Evolutionary conservation across 2,329 filamentous ascomycete species (phyloP), one percentile per base, ranked within the genome.

Genomic region (Stagonosporopsis chrysanthemi): DNA sequence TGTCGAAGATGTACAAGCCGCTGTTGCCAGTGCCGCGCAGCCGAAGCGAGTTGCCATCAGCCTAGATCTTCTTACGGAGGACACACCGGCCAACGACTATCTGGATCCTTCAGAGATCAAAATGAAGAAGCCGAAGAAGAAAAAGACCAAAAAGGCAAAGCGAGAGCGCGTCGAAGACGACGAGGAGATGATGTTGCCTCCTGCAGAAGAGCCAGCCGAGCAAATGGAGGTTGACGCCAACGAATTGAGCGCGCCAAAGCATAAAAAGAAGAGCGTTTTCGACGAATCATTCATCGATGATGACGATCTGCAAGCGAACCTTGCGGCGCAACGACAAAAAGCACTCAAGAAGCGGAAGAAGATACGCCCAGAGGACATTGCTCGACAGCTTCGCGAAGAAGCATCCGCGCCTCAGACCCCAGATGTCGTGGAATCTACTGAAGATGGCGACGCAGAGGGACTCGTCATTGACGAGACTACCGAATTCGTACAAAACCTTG

Each of bases 401-500:
- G 79, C 74, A 3, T 80, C 80, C 49, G 80, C 79, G 1, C 78
- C 80, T 9, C 74, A 69, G 19, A 81, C 79, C 1, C 78, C 79
- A 9, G 77, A 72, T 24, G 72, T 77, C n/a, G 76, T 84, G 70
- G 88, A 87, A 19, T 84, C 88, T 28, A 86, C 88, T 46, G 83
- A 84, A 23, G 79, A 83, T 3, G 80, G 77, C 15, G 80, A 82
- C 0, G 81, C 85, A 3, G 80, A 80, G n/a, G 94, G 92, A 1
- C 81, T 99, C 1, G 85, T 97, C n/a, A 93, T 99, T 55, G 94
- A 97, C 59, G 95, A 97, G 72, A 97, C 94, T 0, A 92, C 92
- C 0, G 93, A 97, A 68, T 99, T 99, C 68, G 90, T 99, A 28
- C 90, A 92, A 24, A 92, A 92, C 52, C 78, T 99, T 52, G 90